phyloP scores from a whole-genome alignment of 306 rosid genomes.

The Lagenaria siceraria region DNA sequence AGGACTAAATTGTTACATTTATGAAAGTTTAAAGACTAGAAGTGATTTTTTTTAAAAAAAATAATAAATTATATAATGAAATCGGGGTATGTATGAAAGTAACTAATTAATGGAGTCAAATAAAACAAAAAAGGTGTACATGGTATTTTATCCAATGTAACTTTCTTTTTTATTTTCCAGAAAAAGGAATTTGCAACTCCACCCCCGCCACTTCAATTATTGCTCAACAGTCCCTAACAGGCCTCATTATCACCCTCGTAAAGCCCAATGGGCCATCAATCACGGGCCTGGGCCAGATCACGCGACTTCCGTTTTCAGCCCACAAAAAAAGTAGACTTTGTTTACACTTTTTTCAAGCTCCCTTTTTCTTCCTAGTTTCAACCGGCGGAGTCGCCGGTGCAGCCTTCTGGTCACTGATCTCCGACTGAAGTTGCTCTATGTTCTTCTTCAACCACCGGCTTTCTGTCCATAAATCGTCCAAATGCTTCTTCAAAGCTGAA shows the following conservation, averaged over 20 bases:
- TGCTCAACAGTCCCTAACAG: neutral
- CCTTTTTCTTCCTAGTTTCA: neutral
- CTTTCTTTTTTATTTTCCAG: neutral
- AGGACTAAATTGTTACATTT: too few relatives aligned
- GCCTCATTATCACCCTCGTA: neutral
- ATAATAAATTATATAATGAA: too few relatives aligned
- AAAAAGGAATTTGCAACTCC: neutral
- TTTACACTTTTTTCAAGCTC: neutral
- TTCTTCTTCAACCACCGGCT: constrained; percentile 3
- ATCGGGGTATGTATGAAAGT: neutral
- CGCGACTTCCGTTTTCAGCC: neutral
- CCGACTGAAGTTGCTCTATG: neutral
- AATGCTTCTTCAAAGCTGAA: neutral
- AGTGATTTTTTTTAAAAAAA: too few relatives aligned
- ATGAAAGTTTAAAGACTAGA: too few relatives aligned
- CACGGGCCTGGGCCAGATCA: neutral
- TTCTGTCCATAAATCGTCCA: neutral
- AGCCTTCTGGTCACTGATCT: neutral
- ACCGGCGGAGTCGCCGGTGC: constrained; percentile 1
- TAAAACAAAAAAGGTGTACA: neutral
- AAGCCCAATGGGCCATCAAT: neutral
- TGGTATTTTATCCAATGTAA: neutral
- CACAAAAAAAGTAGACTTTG: neutral
- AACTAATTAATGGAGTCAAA: neutral
- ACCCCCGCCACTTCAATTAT: neutral